Evolutionary conservation across 2,329 filamentous ascomycete species (phyloP), one percentile per base, ranked within the genome.

Genomic region (Remersonia thermophila): DNA sequence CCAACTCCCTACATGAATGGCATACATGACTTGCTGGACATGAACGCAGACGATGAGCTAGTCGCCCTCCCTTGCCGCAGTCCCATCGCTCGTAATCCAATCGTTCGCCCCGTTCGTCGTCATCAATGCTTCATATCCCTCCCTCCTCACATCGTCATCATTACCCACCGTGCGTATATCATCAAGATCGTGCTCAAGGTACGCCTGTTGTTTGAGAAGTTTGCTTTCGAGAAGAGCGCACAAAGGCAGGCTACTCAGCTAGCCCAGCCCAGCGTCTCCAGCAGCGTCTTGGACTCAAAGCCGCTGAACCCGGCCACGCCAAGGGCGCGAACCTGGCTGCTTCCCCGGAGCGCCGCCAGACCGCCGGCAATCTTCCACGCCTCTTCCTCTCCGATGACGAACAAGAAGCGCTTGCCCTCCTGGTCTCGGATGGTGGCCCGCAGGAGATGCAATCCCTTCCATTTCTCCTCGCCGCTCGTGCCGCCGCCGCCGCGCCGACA

Each of bases 361-460:
- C 73, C 76, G 26, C 71, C 60, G 1, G 73, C 65, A 16, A 82
- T 61, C 65, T 82, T 82, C 77, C 77, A 81, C 18, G 67, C 68
- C 53, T 82, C 77, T 42, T 73, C 67, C 51, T 80, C 74, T 28
- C 66, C 62, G 25, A 81, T 58, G 8, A 81, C 66, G 50, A 81
- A 80, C 26, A 81, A 55, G 50, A 73, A 80, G 26, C 74, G 66
- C 57, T 77, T 78, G 30, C 73, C 73, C 41, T 80, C 76, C 45
- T 77, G 72, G 49, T 82, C 77, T 37, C 73, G 62, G 39, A 80
- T 65, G 11, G 69, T 77, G 15, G 75, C 77, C 34, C 77, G 68
- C 38, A 82, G 56, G 8, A 82, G 55, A 52, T 81, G 77, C 35
- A 77, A 54, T 35, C 71, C 70, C 44, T 65, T 69, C 38, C 58